Percentiles rank a stretch among this genome's conserved stretches.
Evolutionary conservation across 2,329 filamentous ascomycete species (phyloP).

Genomic region (Phialophora verrucosa): DNA sequence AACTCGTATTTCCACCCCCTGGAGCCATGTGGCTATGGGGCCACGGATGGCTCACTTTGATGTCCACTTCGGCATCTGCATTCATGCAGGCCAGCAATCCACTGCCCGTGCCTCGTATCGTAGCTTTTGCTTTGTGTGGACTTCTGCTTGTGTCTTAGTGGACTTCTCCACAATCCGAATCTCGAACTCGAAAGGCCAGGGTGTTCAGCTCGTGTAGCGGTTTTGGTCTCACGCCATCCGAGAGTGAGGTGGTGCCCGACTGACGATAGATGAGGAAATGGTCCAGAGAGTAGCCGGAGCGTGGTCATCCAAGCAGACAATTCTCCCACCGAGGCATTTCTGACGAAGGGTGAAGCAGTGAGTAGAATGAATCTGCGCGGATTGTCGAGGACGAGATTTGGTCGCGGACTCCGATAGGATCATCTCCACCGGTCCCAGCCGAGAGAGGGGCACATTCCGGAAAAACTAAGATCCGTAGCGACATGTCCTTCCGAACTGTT

Average conservation of each 20-base stretch:
- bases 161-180: conserved; percentile 15
- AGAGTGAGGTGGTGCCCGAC: background rate
- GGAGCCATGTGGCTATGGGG: background rate
- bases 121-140: background rate
- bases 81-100: background rate
- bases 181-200: conserved; percentile 10
- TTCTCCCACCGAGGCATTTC: background rate
- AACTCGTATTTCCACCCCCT: background rate
- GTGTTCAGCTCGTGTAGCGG: conserved; percentile 16
- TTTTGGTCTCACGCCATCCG: background rate
- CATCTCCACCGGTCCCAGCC: background rate
- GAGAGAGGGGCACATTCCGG: background rate
- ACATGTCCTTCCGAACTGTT: background rate
- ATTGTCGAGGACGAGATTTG: background rate
- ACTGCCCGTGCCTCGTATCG: background rate
- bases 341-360: background rate
- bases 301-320: background rate
- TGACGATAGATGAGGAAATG: background rate
- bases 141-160: conserved; percentile 1
- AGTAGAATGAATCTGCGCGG: background rate
- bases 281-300: background rate
- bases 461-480: background rate
- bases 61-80: background rate
- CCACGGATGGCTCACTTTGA: background rate
- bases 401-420: conserved; percentile 13